Evolutionary conservation across 2,329 filamentous ascomycete species (phyloP), one percentile per base, ranked within the genome.

Genomic region (Phialocephala subalpina): DNA sequence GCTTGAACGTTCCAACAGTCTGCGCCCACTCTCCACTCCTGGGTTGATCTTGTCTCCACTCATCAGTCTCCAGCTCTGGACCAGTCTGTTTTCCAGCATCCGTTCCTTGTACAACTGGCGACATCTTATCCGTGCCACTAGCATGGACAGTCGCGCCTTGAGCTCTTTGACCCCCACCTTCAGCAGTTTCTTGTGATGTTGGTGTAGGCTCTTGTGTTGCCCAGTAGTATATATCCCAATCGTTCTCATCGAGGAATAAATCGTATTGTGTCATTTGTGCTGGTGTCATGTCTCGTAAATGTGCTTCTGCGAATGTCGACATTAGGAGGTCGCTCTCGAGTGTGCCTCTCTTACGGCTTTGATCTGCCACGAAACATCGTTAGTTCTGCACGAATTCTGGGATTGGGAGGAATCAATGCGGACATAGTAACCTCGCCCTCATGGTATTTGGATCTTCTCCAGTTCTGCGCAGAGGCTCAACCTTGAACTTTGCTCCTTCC

Each of bases 181-280:
- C 85, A 5, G 85, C 83, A 56, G 83, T 83, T 64, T 87, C 83
- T 61, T 83, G 78, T 38, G 87, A 85, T n/a, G 86, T 86, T 1
- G 84, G 81, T 4, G 86, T 81, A 14, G 90, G 84, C 73, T 93
- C 89, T 80, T 99, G 96, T 18, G 96, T 99, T 3, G 92, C 93
- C 96, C 96, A 99, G 85, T 99, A 99, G 85, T 99, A 99, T 68
- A 99, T 97, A 78, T 99, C 96, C 96, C 96, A 99, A 82, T 99
- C 96, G 80, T 99, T 99, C 82, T 99, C 96, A 80, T 99, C 96
- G 64, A 99, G 89, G 83, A 99, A 97, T 33, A 86, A 83, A 78
- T 98, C 95, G 82, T 96, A 98, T 80, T 97, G 88, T 73, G 87
- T 80, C 73, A 98, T 89, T 77, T 97, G 92, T 59, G 84, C 80